Evolutionary conservation across 495 filamentous ascomycete genomes (phyloP).

Genomic region (Usnea hakonensis): DNA sequence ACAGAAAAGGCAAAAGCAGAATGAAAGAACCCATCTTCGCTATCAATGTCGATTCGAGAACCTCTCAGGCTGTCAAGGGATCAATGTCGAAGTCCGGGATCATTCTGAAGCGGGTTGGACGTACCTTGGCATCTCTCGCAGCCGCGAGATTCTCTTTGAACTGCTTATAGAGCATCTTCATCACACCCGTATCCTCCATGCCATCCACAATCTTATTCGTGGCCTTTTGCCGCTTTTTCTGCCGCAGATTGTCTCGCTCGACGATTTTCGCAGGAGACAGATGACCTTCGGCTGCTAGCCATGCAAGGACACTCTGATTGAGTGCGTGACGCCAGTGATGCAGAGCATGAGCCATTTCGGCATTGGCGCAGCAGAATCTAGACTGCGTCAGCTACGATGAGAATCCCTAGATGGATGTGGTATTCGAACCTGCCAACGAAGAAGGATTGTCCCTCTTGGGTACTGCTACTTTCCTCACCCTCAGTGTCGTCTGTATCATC

Average conservation of each 20-base stretch:
- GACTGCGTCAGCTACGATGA: background rate
- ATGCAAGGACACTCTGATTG: slow-evolving; percentile 59
- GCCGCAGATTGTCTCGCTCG: slow-evolving; percentile 44
- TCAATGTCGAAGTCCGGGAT: background rate
- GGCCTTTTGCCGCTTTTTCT: slow-evolving; percentile 43
- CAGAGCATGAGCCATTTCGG: slow-evolving; percentile 59
- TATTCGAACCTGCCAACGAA: slow-evolving; percentile 38
- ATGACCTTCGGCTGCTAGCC: slow-evolving; percentile 49
- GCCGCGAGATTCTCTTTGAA: slow-evolving; percentile 51
- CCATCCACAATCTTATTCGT: slow-evolving; percentile 50
- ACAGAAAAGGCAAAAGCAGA: background rate
- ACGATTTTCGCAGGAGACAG: slow-evolving; percentile 45
- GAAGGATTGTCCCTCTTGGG: slow-evolving; percentile 33
- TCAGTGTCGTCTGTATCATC: slow-evolving; percentile 26
- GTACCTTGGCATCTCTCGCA: slow-evolving; percentile 43
- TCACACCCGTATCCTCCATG: slow-evolving; percentile 49
- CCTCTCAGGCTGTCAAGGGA: slow-evolving; percentile 7
- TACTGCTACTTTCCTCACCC: slow-evolving; percentile 28
- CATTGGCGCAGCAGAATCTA: slow-evolving; percentile 59
- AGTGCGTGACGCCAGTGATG: slow-evolving; percentile 71
- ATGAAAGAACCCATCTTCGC: background rate
- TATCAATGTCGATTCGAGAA: slow-evolving; percentile 9
- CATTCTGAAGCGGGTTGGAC: slow-evolving; percentile 7
- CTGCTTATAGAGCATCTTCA: slow-evolving; percentile 49
- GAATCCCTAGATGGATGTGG: background rate